Percentiles rank a stretch among this genome's conserved stretches.
These are phyloP conservation scores for Yarrowia sp. DNA, from an alignment of 805 yeast species.

Conservation along the genomic window DNA sequence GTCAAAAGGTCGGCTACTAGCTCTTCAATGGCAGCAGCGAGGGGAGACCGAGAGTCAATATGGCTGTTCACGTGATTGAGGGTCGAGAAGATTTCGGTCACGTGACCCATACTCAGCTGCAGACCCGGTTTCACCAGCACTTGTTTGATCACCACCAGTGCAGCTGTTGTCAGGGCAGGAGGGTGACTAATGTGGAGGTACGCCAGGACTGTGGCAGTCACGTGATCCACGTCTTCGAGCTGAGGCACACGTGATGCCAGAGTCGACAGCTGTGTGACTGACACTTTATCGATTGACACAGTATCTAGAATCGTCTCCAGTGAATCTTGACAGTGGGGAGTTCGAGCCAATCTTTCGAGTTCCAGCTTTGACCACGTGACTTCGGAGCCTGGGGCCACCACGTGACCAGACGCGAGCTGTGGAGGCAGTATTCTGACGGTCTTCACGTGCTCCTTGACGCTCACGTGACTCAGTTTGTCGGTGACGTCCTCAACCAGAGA, in stretches of 20 bases:
- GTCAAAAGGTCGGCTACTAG: constrained; percentile 8
- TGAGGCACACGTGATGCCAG: constrained; percentile 7
- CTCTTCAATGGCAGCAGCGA: constrained; percentile 31
- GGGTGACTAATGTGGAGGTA: constrained; percentile 9
- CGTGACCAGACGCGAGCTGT: neutral
- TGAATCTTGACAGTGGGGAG: neutral
- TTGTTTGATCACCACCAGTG: constrained; percentile 13
- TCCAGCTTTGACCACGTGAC: constrained; percentile 30
- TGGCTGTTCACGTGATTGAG: constrained; percentile 4
- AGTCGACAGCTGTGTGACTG: constrained; percentile 12
- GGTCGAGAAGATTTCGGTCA: constrained; percentile 16
- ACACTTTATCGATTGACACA: constrained; percentile 7
- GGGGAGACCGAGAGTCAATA: constrained; percentile 12
- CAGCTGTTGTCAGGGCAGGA: neutral
- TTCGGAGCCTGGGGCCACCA: neutral
- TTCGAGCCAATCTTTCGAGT: constrained; percentile 14
- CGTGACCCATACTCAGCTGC: constrained; percentile 1
- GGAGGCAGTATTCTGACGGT: neutral
- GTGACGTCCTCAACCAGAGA: neutral
- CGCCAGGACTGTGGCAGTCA: constrained; percentile 8
- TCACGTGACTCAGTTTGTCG: constrained; percentile 18
- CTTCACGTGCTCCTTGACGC: constrained; percentile 4
- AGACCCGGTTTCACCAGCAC: neutral
- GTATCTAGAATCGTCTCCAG: constrained; percentile 1
- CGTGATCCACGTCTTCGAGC: constrained; percentile 2